Conservation (phyloP, 805 yeast species). For the Candida boidinii region DNA sequence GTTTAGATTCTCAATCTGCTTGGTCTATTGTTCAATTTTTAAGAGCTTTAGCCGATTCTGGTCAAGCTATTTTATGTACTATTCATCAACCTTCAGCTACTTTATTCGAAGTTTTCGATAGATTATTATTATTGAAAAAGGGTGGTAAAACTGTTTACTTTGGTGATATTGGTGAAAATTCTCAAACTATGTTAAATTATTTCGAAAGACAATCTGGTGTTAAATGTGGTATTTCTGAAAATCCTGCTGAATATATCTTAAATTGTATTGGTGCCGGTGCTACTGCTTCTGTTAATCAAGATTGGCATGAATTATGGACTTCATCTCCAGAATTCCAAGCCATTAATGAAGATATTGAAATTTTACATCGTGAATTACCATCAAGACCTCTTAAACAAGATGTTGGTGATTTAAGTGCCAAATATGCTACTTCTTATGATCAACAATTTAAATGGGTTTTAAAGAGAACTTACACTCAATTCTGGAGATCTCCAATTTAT, state of each 20-base stretch:
- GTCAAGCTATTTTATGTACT: conserved; percentile 50
- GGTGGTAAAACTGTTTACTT: conserved; percentile 47
- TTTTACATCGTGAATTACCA: conserved; percentile 19
- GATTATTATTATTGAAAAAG: conserved; percentile 36
- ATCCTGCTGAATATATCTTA: conserved; percentile 71
- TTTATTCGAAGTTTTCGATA: conserved; percentile 34
- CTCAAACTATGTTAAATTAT: conserved; percentile 32
- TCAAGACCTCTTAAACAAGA: conserved; percentile 14
- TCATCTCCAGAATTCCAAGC: conserved; percentile 24
- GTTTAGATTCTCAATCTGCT: conserved; percentile 49
- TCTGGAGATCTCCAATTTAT: conserved; percentile 44
- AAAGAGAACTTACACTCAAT: conserved; percentile 30
- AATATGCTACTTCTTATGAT: conserved; percentile 39
- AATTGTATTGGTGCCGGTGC: conserved; percentile 80
- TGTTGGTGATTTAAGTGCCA: conserved; percentile 20
- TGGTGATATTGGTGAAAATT: conserved; percentile 43
- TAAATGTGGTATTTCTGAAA: conserved; percentile 51
- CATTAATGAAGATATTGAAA: conserved; percentile 24
- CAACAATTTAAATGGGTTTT: conserved; percentile 28
- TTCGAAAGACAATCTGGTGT: conserved; percentile 52
- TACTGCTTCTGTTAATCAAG: conserved; percentile 48
- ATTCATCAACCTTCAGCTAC: conserved; percentile 43
- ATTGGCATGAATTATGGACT: conserved; percentile 62
- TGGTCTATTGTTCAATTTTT: conserved; percentile 47
- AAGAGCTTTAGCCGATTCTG: conserved; percentile 40